Percentiles rank a stretch among this genome's conserved stretches.
phyloP scores from a whole-genome alignment of 495 filamentous ascomycete genomes.

The Lophiostoma macrostomum region DNA sequence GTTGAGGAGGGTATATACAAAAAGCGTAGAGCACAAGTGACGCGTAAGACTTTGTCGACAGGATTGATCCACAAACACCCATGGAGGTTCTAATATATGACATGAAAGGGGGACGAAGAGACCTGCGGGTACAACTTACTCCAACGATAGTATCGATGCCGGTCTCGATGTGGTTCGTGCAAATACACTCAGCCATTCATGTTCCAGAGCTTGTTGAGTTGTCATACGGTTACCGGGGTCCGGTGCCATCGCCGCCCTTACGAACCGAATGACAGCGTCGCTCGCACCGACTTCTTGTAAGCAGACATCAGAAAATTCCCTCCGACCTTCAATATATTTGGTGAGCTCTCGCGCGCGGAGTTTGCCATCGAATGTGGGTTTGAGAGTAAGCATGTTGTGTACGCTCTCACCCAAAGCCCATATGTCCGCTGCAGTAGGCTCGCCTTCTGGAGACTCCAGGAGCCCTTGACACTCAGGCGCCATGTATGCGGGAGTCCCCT shows the following conservation, averaged over 20 bases:
- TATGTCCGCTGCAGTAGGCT: slow-evolving; percentile 4
- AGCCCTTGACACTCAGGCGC: slow-evolving; percentile 43
- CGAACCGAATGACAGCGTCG: not conserved
- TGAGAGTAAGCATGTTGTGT: slow-evolving; percentile 1
- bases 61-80: no score
- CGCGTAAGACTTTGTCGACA: no score
- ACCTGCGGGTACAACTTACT: no score
- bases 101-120: no score
- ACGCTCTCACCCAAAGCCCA: slow-evolving; percentile 14
- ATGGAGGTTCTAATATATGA: no score
- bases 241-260: not conserved
- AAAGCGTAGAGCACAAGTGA: no score
- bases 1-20: no score
- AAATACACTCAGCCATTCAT: slow-evolving; percentile 7
- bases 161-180: no score
- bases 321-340: not conserved
- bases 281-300: not conserved
- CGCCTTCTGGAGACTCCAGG: not conserved
- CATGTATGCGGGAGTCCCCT: slow-evolving; percentile 40
- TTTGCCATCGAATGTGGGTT: slow-evolving; percentile 1
- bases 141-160: no score
- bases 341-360: not conserved
- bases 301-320: not conserved
- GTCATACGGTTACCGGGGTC: not conserved
- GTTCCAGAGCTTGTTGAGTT: not conserved